These are phyloP conservation scores for Xylaria bambusicola DNA, from an alignment of 495 filamentous ascomycete genomes.

Conservation along the genomic window DNA sequence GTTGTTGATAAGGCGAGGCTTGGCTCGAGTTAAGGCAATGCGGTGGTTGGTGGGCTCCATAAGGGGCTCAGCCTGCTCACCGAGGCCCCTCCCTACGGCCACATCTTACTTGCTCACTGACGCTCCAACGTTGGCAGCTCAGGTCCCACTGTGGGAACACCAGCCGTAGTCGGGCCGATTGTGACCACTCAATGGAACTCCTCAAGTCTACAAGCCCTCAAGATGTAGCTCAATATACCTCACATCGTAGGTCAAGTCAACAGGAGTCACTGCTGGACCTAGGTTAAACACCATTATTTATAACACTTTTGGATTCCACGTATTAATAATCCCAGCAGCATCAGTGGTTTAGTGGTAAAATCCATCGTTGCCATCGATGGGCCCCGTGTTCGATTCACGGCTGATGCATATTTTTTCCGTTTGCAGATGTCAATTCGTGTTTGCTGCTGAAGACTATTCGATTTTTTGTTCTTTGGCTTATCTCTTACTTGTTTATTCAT, in stretches of 20 bases:
- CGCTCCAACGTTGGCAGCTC: not conserved
- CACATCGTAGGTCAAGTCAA: not conserved
- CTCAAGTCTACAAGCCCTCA: not conserved
- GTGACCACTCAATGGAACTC: not conserved
- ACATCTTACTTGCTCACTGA: too few relatives aligned
- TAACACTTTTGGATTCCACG: too few relatives aligned
- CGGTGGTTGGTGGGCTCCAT: too few relatives aligned
- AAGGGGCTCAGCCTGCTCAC: too few relatives aligned
- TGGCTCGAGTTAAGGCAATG: too few relatives aligned
- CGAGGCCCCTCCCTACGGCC: too few relatives aligned
- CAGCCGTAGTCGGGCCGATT: not conserved
- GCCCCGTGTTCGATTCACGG: conserved; percentile 55
- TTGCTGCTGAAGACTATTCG: too few relatives aligned
- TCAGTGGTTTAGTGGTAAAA: conserved; percentile 57
- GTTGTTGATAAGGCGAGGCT: too few relatives aligned
- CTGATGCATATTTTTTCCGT: conserved; percentile 35
- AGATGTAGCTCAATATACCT: conserved; percentile 1
- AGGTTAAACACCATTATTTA: not conserved
- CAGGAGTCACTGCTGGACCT: not conserved
- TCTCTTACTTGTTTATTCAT: too few relatives aligned
- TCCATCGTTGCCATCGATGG: conserved; percentile 57
- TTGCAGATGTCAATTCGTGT: too few relatives aligned
- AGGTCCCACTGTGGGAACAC: conserved; percentile 1
- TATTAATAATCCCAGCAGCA: too few relatives aligned
- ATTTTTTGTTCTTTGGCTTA: too few relatives aligned